A percentile compares a stretch with the other conserved stretches of the same genome.
phyloP scores from a whole-genome alignment of 2,329 filamentous ascomycete species.

The Penicillium sp. region DNA sequence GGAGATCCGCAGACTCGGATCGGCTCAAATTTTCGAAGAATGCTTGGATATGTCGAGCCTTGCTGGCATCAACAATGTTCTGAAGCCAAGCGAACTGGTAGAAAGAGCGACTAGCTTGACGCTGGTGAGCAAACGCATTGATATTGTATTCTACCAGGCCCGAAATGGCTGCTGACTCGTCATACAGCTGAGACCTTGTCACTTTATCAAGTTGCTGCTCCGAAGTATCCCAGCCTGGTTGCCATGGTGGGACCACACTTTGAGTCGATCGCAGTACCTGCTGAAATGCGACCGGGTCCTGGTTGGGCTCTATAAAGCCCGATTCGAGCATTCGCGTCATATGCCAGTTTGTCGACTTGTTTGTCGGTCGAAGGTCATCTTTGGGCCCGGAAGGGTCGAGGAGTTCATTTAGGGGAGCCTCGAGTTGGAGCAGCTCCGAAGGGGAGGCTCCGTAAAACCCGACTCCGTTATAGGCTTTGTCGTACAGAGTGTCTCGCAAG shows the following conservation, averaged over 20 bases:
- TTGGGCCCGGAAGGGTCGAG: slow-evolving; percentile 16
- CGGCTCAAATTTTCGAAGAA: slow-evolving; percentile 27
- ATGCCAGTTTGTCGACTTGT: slow-evolving; percentile 34
- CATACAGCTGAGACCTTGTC: slow-evolving; percentile 28
- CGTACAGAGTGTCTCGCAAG: slow-evolving; percentile 51
- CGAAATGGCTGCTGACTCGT: slow-evolving; percentile 32
- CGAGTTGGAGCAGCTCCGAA: slow-evolving; percentile 27
- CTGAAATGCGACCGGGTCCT: slow-evolving; percentile 44
- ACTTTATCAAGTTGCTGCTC: slow-evolving; percentile 21
- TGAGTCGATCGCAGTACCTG: slow-evolving; percentile 35
- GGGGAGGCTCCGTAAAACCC: slow-evolving; percentile 29
- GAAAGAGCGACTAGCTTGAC: slow-evolving; percentile 28
- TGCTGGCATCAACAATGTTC: slow-evolving; percentile 34
- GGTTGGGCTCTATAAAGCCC: slow-evolving; percentile 43
- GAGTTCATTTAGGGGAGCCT: slow-evolving; percentile 20
- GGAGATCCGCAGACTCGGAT: slow-evolving; percentile 10
- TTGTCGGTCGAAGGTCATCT: slow-evolving; percentile 27
- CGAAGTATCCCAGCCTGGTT: slow-evolving; percentile 17
- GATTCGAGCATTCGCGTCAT: slow-evolving; percentile 51
- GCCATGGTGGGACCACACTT: slow-evolving; percentile 33
- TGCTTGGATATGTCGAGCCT: slow-evolving; percentile 30
- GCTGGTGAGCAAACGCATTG: slow-evolving; percentile 22
- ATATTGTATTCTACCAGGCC: slow-evolving; percentile 35
- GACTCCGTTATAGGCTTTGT: slow-evolving; percentile 42
- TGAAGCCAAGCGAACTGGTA: slow-evolving; percentile 32